These are phyloP conservation scores for Huntiella omanensis DNA, from an alignment of 2,329 filamentous ascomycete genomes.

Conservation along the genomic window DNA sequence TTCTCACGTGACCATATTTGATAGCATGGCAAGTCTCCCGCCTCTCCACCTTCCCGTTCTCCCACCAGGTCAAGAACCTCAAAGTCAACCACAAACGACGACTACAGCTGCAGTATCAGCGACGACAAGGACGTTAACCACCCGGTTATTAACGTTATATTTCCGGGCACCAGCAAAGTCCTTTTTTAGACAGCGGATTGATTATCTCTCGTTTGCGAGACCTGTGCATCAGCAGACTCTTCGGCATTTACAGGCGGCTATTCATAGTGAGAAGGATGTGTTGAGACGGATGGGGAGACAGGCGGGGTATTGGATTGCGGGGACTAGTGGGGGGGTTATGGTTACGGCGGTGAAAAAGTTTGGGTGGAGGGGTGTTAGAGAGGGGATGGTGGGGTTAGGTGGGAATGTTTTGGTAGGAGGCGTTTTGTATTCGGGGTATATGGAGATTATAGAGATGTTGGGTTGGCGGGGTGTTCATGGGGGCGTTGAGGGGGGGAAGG, in stretches of 20 bases:
- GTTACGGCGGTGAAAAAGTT: constrained; percentile 47
- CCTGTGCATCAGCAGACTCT: no score
- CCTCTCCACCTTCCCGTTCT: no score
- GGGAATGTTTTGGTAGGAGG: constrained; percentile 59
- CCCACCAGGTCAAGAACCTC: no score
- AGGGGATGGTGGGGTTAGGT: constrained; percentile 56
- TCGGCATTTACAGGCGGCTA: no score
- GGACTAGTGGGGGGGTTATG: constrained; percentile 51
- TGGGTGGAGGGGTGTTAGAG: constrained; percentile 55
- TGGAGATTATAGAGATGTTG: constrained; percentile 46
- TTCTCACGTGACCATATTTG: no score
- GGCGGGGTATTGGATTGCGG: constrained; percentile 13
- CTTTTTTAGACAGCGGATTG: constrained; percentile 78
- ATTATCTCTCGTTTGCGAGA: constrained; percentile 48
- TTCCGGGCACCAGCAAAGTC: constrained; percentile 82
- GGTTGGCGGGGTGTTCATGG: constrained; percentile 33
- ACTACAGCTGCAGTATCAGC: no score
- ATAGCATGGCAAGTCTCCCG: no score
- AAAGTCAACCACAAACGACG: no score
- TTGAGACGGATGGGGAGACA: no score
- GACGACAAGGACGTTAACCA: no score
- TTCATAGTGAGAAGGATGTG: no score
- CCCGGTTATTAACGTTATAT: constrained; percentile 38
- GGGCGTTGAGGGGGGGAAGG: constrained; percentile 41
- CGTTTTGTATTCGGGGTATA: constrained; percentile 56